Conservation (phyloP, 2,329 filamentous ascomycete genomes). For the Moelleriella libera region DNA sequence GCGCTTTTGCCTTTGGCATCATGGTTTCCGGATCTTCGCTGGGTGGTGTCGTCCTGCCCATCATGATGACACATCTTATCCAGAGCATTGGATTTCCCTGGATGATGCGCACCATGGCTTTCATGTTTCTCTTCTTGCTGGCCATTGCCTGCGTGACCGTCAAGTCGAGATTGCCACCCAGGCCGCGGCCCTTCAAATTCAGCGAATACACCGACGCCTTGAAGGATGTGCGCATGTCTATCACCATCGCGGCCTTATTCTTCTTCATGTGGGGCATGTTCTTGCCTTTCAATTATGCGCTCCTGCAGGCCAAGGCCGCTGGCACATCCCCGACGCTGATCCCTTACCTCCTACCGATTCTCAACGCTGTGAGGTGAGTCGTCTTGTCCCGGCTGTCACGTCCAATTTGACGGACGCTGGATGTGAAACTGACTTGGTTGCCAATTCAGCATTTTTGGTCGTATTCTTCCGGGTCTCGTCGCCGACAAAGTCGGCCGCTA, state of each 20-base stretch:
- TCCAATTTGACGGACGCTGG: too few species aligned
- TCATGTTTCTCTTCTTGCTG: constrained; percentile 27
- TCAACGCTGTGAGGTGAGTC: constrained; percentile 35
- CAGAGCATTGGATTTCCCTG: constrained; percentile 29
- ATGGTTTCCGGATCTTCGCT: constrained; percentile 38
- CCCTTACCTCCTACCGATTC: constrained; percentile 38
- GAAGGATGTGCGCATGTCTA: constrained; percentile 26
- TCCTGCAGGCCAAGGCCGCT: constrained; percentile 29
- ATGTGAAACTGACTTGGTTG: background rate
- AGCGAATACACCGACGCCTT: constrained; percentile 31
- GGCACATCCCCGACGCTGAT: constrained; percentile 26
- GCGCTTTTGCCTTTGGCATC: constrained; percentile 39
- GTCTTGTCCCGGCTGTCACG: too few species aligned
- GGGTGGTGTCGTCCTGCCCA: constrained; percentile 44
- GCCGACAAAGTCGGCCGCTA: constrained; percentile 30
- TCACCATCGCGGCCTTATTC: constrained; percentile 32
- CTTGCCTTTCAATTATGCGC: constrained; percentile 37
- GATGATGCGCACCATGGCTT: constrained; percentile 32
- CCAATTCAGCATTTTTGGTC: constrained; percentile 28
- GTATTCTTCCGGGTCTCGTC: constrained; percentile 33
- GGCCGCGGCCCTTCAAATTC: constrained; percentile 29
- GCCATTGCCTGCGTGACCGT: constrained; percentile 20
- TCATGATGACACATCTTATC: constrained; percentile 43
- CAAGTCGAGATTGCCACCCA: constrained; percentile 26
- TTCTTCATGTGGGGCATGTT: constrained; percentile 43